Evolutionary conservation across 495 filamentous ascomycete genomes (phyloP).

Genomic region (Podospora pseudocomata): DNA sequence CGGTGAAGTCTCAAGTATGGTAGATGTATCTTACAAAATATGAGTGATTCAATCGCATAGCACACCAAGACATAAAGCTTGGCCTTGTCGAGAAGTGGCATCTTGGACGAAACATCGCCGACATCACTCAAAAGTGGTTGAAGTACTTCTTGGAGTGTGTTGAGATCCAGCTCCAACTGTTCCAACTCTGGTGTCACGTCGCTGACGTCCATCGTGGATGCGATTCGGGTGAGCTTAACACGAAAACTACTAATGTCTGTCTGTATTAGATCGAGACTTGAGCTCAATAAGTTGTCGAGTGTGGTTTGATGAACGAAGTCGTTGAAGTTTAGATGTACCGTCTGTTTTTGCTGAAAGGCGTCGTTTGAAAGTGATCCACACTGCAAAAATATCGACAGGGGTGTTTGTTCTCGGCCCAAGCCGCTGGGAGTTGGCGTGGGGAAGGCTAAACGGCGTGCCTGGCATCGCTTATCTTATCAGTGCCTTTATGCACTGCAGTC

Average conservation of each 20-base stretch:
- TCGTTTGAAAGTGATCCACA: not conserved
- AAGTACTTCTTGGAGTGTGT: constrained; percentile 71
- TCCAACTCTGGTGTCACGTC: constrained; percentile 56
- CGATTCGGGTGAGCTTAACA: not conserved
- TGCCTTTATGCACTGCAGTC: not conserved
- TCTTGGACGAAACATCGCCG: constrained; percentile 63
- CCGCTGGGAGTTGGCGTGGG: not conserved
- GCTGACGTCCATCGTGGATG: constrained; percentile 38
- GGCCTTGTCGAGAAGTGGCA: constrained; percentile 89
- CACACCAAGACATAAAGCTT: constrained; percentile 81
- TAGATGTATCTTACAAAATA: constrained; percentile 65
- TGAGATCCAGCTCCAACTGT: constrained; percentile 68
- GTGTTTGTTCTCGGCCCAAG: not conserved
- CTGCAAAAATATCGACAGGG: not conserved
- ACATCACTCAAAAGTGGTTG: constrained; percentile 62
- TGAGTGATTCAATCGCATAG: constrained; percentile 85
- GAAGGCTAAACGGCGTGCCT: not conserved
- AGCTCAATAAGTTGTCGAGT: not conserved
- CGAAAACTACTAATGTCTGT: not conserved
- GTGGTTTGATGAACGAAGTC: not conserved
- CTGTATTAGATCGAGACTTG: not conserved
- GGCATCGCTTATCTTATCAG: not conserved
- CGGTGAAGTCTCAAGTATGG: not conserved
- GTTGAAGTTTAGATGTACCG: not conserved
- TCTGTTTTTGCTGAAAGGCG: not conserved